Evolutionary conservation across 306 rosid species (phyloP).

Genomic region (Elaeagnus macrophylla): DNA sequence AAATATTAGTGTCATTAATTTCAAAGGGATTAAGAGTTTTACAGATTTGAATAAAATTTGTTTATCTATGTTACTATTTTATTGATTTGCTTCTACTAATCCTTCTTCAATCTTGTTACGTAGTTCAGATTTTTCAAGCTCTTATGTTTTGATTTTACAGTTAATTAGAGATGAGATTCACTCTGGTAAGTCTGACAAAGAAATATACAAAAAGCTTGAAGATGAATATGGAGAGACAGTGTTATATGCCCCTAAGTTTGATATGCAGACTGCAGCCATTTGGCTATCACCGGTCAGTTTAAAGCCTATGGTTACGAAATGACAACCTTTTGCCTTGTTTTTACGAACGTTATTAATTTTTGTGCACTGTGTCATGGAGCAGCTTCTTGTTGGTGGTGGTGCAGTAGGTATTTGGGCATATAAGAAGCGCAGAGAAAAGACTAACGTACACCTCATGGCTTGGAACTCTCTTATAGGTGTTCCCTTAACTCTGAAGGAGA

Average conservation of each 20-base stretch:
- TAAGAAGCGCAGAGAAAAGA: slow-evolving; percentile 50
- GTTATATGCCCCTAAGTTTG: slow-evolving; percentile 80
- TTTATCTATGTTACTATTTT: too few species aligned
- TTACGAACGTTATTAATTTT: neutral
- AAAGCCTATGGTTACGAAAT: neutral
- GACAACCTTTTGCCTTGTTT: neutral
- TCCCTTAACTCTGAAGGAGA: slow-evolving; percentile 70
- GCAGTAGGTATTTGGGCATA: slow-evolving; percentile 77
- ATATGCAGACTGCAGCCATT: slow-evolving; percentile 82
- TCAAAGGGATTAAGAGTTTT: too few species aligned
- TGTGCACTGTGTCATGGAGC: slow-evolving; percentile 8
- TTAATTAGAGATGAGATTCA: slow-evolving; percentile 84
- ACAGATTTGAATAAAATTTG: too few species aligned
- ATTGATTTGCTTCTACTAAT: too few species aligned
- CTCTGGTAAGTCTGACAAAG: slow-evolving; percentile 65
- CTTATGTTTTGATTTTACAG: slow-evolving; percentile 25
- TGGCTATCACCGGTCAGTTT: slow-evolving; percentile 79
- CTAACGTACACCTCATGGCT: slow-evolving; percentile 79
- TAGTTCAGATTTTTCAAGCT: neutral
- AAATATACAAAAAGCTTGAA: slow-evolving; percentile 74
- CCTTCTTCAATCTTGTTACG: neutral
- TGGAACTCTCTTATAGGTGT: too few species aligned
- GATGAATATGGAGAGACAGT: slow-evolving; percentile 76
- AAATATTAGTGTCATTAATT: too few species aligned
- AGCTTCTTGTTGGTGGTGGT: slow-evolving; percentile 46